A percentile compares a stretch with the other conserved stretches of the same genome.
phyloP scores from a whole-genome alignment of 176 grass and related monocot species.

The Poa pratensis region DNA sequence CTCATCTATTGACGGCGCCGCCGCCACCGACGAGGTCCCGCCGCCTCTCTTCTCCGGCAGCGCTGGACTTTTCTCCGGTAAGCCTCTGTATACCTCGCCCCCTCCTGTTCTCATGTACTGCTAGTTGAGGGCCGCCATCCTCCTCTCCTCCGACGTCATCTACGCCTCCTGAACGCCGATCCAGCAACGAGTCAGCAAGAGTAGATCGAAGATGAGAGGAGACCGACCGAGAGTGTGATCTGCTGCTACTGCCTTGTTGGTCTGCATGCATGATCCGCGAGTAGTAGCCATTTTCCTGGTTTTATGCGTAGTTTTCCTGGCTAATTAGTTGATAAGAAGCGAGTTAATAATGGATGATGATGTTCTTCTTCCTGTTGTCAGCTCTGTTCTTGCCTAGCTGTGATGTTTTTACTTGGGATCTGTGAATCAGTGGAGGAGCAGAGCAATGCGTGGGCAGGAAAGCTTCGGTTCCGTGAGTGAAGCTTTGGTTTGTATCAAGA shows the following conservation, averaged over 20 bases:
- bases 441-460: too few relatives aligned
- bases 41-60: too few relatives aligned
- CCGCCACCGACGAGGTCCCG: too few relatives aligned
- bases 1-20: too few relatives aligned
- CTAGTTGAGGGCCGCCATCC: slow-evolving; percentile 60
- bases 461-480: too few relatives aligned
- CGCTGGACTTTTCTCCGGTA: too few relatives aligned
- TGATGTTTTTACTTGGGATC: slow-evolving; percentile 23
- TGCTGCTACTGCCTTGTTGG: too few relatives aligned
- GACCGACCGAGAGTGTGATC: not conserved
- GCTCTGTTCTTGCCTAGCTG: slow-evolving; percentile 43
- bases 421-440: too few relatives aligned
- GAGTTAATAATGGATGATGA: slow-evolving; percentile 50
- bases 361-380: not conserved
- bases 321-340: slow-evolving; percentile 51
- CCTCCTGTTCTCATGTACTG: too few relatives aligned
- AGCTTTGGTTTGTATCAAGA: too few relatives aligned
- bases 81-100: too few relatives aligned
- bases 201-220: not conserved
- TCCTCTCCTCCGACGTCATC: slow-evolving; percentile 82
- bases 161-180: slow-evolving; percentile 61
- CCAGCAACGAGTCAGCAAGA: not conserved
- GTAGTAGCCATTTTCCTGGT: not conserved
- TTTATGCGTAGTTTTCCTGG: slow-evolving; percentile 51
- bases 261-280: not conserved